Evolutionary conservation across 176 grass and related monocot genomes (phyloP).

Genomic region (Zoysia pacifica): DNA sequence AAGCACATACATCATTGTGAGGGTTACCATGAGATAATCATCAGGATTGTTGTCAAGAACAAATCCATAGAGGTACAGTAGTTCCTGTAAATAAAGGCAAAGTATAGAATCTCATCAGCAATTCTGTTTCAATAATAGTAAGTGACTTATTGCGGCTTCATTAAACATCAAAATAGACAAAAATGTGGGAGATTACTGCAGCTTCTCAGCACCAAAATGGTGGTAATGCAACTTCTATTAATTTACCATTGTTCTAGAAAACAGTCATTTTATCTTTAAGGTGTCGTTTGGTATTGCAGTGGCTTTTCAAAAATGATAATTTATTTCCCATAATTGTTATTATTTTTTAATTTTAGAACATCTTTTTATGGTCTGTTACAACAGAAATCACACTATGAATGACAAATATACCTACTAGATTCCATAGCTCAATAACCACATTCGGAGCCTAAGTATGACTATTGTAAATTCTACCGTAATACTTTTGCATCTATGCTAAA

Average conservation of each 20-base stretch:
- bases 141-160: background rate
- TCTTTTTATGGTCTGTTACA: too few relatives aligned
- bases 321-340: too few relatives aligned
- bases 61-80: conserved; percentile 94
- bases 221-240: conserved; percentile 1
- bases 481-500: conserved; percentile 1
- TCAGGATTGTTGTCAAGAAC: conserved; percentile 86
- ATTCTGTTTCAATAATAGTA: conserved; percentile 7
- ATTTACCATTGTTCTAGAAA: background rate
- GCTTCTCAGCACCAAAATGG: background rate
- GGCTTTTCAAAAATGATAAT: too few relatives aligned
- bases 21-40: conserved; percentile 90
- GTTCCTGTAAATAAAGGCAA: conserved; percentile 68
- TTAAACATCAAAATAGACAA: background rate
- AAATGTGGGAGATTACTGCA: background rate
- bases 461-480: background rate
- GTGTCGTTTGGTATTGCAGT: too few relatives aligned
- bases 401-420: too few relatives aligned
- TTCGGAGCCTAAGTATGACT: background rate
- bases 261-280: background rate
- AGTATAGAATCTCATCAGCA: conserved; percentile 29
- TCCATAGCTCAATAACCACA: too few relatives aligned
- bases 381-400: too few relatives aligned
- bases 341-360: too few relatives aligned
- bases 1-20: conserved; percentile 31